These are phyloP conservation scores for Salix purpurea DNA, from an alignment of 345 rosid genomes.

Conservation along the genomic window DNA sequence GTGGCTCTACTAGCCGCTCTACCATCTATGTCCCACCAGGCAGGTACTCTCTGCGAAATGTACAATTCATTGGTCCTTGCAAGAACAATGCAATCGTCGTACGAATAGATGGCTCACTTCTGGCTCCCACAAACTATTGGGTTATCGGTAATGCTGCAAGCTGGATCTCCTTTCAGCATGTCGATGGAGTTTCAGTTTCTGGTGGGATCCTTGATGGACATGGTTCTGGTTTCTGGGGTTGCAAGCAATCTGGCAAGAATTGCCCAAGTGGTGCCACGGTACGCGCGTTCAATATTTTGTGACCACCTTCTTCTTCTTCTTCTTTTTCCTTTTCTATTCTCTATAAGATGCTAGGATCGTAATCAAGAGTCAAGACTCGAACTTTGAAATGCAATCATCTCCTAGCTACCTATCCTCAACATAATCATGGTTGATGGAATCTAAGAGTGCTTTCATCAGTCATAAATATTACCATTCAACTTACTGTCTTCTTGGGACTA, in stretches of 20 bases:
- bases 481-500: neutral
- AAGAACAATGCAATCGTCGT: slow-evolving; percentile 39
- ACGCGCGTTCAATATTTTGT: neutral
- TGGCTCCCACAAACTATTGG: slow-evolving; percentile 54
- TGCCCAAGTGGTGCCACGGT: slow-evolving; percentile 77
- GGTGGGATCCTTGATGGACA: slow-evolving; percentile 68
- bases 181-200: slow-evolving; percentile 42
- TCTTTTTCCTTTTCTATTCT: neutral
- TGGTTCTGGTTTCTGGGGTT: slow-evolving; percentile 63
- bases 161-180: slow-evolving; percentile 48
- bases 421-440: no score
- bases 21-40: slow-evolving; percentile 54
- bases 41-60: slow-evolving; percentile 35
- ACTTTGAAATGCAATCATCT: no score
- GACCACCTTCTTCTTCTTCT: no score
- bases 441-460: no score
- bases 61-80: slow-evolving; percentile 56
- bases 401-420: no score
- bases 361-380: no score
- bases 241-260: slow-evolving; percentile 44
- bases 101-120: slow-evolving; percentile 53
- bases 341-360: no score
- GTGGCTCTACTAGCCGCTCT: slow-evolving; percentile 42
- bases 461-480: neutral
- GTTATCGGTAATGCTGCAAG: slow-evolving; percentile 36